These are phyloP conservation scores for Trametes cubensis DNA, from an alignment of 768 basidiomycete genomes.

Conservation along the genomic window DNA sequence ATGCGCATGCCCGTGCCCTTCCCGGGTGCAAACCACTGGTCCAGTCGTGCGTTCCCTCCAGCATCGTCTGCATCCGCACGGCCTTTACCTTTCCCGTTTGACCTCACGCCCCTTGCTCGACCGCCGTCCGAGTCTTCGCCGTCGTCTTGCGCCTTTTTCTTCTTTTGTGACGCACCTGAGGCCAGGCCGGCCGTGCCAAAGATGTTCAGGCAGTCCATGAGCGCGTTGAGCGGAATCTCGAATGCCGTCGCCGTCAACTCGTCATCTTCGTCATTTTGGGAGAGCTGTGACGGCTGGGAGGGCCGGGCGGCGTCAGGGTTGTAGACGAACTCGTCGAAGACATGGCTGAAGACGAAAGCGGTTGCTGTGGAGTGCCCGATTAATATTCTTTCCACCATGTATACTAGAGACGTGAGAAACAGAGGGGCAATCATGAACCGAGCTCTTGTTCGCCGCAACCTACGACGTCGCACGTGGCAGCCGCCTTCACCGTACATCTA, in stretches of 20 bases:
- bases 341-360: slow-evolving; percentile 75
- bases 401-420: background rate
- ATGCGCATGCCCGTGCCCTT: slow-evolving; percentile 86
- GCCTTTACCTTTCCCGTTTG: slow-evolving; percentile 32
- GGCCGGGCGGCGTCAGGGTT: slow-evolving; percentile 41
- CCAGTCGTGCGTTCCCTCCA: slow-evolving; percentile 43
- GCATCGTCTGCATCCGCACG: slow-evolving; percentile 38
- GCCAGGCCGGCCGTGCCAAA: slow-evolving; percentile 73
- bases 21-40: slow-evolving; percentile 60
- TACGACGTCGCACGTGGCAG: no score
- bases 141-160: slow-evolving; percentile 55
- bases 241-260: slow-evolving; percentile 48
- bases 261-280: slow-evolving; percentile 30
- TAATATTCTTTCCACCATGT: background rate
- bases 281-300: slow-evolving; percentile 22
- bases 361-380: slow-evolving; percentile 54
- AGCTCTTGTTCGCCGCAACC: background rate
- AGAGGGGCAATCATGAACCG: background rate
- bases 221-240: slow-evolving; percentile 80
- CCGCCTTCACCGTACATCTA: no score
- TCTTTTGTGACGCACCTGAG: slow-evolving; percentile 39
- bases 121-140: slow-evolving; percentile 45
- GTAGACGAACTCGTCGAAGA: slow-evolving; percentile 83
- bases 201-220: slow-evolving; percentile 91
- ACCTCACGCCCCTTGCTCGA: slow-evolving; percentile 36